These are phyloP conservation scores for Leccinellum luteum DNA, from an alignment of 768 basidiomycete species.

Conservation along the genomic window DNA sequence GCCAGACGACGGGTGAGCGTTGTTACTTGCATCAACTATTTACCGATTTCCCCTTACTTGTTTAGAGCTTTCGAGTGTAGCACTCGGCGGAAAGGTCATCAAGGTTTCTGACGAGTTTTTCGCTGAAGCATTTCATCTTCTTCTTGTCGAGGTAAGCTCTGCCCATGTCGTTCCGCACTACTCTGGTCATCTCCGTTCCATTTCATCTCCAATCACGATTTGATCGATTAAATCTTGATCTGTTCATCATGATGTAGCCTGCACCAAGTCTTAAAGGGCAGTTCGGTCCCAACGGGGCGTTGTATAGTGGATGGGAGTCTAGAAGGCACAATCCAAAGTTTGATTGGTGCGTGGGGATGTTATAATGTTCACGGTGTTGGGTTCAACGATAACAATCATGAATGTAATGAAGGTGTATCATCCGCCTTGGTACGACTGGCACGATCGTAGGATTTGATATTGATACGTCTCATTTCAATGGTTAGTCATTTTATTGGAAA, in stretches of 20 bases:
- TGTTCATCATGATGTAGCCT: constrained; percentile 48
- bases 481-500: constrained; percentile 35
- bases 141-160: constrained; percentile 69
- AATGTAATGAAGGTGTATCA: constrained; percentile 88
- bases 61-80: constrained; percentile 84
- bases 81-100: constrained; percentile 72
- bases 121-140: constrained; percentile 77
- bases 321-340: constrained; percentile 83
- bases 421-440: constrained; percentile 80
- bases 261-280: constrained; percentile 90
- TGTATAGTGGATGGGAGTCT: constrained; percentile 94
- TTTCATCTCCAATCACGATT: neutral
- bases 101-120: constrained; percentile 96
- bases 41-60: neutral
- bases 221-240: neutral
- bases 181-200: neutral
- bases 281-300: constrained; percentile 92
- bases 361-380: too few species aligned
- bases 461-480: constrained; percentile 94
- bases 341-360: constrained; percentile 66
- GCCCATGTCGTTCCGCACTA: neutral
- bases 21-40: neutral
- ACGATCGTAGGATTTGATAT: constrained; percentile 82
- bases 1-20: constrained; percentile 47
- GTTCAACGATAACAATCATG: neutral